Evolutionary conservation across 2,329 filamentous ascomycete genomes (phyloP), one percentile per base, ranked within the genome.

Genomic region (Nannizziopsis barbatae): DNA sequence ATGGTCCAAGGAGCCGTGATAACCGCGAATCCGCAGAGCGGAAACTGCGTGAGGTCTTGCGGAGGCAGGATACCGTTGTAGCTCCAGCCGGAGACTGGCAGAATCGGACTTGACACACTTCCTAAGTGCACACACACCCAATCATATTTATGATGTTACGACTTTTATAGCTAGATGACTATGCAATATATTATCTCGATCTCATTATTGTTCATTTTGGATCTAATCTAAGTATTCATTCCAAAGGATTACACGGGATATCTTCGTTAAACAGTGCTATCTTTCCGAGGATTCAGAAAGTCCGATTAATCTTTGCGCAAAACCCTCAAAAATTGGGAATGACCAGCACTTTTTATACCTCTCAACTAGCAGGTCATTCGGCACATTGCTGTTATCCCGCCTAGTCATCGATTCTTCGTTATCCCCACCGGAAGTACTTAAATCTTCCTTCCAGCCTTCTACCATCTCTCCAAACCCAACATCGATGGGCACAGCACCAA

Each of bases 401-500:
- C 51, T 39, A n/a, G 43, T 39, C 44, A 48, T 27, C 15, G 22
- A 42, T n/a, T 27, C 33, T 54, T 45, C 14, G 11, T 31, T 39
- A 52, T 47, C 48, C 5, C 42, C 47, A 3, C 55, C 47, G 20
- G 44, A 36, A 5, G 44, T 52, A 18, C 50, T 49, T 31, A 52
- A 57, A 57, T 57, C 50, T 55, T 56, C 46, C 57, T 47, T 46
- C 43, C 42, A 61, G 15, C 67, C 86, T 65, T 96, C 90, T 37
- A 98, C 79, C 60, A 98, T 67, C 56, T 83, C 77, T 41, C 92
- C 84, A 63, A 96, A 95, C 59, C 89, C 86, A 15, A 88, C 86
- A 68, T 98, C 92, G 60, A 98, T 88, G 1, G 92, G 92, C 33
- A 96, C 81, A 22, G 80, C 81, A 2, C 89, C 92, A 46, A 96